Evolutionary conservation across 257 asterid species (phyloP).

Genomic region (Perilla frutescens): DNA sequence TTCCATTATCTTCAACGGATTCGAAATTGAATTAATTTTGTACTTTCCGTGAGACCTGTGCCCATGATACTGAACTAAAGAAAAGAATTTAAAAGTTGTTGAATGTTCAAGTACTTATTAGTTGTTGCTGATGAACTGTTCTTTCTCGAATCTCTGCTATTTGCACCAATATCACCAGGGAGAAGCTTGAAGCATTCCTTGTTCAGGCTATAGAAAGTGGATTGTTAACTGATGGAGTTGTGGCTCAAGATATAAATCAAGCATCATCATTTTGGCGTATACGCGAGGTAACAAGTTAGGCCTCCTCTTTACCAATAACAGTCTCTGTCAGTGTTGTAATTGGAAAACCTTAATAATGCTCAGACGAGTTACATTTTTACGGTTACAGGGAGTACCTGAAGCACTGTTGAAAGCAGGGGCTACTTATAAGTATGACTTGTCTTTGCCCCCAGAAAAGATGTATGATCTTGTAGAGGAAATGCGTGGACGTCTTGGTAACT

Average conservation of each 20-base stretch:
- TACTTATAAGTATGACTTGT: slow-evolving; percentile 87
- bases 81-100: neutral
- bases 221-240: slow-evolving; percentile 84
- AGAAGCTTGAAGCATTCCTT: slow-evolving; percentile 94
- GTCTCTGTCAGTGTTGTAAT: slow-evolving; percentile 23
- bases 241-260: slow-evolving; percentile 97
- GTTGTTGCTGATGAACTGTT: slow-evolving; percentile 18
- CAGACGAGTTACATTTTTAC: slow-evolving; percentile 30
- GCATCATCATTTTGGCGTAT: slow-evolving; percentile 94
- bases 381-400: slow-evolving; percentile 85
- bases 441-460: slow-evolving; percentile 85
- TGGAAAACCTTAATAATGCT: slow-evolving; percentile 12
- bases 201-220: slow-evolving; percentile 80
- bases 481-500: slow-evolving; percentile 81
- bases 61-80: neutral
- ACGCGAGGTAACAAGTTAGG: slow-evolving; percentile 69
- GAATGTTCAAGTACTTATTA: neutral
- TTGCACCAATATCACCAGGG: slow-evolving; percentile 52
- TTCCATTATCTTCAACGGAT: slow-evolving; percentile 25
- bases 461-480: slow-evolving; percentile 88
- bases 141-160: slow-evolving; percentile 28
- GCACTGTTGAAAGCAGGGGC: slow-evolving; percentile 98
- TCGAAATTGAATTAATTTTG: slow-evolving; percentile 22
- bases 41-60: neutral
- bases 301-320: slow-evolving; percentile 16